A percentile compares a stretch with the other conserved stretches of the same genome.
These are phyloP conservation scores for Phycomyces nitens DNA, from an alignment of 192 early-diverging fungal species.

Conservation along the genomic window DNA sequence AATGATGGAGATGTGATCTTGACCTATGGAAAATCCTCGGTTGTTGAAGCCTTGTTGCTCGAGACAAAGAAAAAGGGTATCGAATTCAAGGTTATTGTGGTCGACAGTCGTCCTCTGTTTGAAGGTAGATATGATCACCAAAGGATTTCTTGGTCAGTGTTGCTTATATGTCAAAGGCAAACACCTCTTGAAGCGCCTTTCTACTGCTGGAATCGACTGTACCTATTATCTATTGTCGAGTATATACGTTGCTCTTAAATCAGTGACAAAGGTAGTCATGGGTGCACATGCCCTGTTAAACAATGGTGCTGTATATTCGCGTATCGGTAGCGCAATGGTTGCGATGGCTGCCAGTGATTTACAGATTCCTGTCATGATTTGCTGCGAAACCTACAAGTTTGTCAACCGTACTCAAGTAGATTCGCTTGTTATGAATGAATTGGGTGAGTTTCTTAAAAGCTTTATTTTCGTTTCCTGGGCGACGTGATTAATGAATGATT, in stretches of 20 bases:
- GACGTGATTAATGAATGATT: background rate
- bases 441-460: constrained; percentile 48
- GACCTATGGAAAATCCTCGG: constrained; percentile 89
- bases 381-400: constrained; percentile 97
- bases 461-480: background rate
- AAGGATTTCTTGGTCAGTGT: background rate
- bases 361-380: constrained; percentile 92
- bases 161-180: constrained; percentile 49
- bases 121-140: constrained; percentile 59
- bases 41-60: constrained; percentile 74
- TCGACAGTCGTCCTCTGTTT: constrained; percentile 83
- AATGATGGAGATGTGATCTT: constrained; percentile 86
- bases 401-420: constrained; percentile 88
- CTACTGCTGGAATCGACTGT: constrained; percentile 64
- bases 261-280: constrained; percentile 90
- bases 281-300: constrained; percentile 90
- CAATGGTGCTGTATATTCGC: constrained; percentile 89
- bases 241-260: constrained; percentile 72
- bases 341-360: constrained; percentile 85
- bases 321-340: constrained; percentile 87
- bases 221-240: constrained; percentile 68
- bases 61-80: constrained; percentile 70
- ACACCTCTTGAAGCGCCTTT: constrained; percentile 56
- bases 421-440: constrained; percentile 95
- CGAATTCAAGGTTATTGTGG: constrained; percentile 87